Evolutionary conservation across 177 flowering plant species (phyloP).

Genomic region (Telopea speciosissima): DNA sequence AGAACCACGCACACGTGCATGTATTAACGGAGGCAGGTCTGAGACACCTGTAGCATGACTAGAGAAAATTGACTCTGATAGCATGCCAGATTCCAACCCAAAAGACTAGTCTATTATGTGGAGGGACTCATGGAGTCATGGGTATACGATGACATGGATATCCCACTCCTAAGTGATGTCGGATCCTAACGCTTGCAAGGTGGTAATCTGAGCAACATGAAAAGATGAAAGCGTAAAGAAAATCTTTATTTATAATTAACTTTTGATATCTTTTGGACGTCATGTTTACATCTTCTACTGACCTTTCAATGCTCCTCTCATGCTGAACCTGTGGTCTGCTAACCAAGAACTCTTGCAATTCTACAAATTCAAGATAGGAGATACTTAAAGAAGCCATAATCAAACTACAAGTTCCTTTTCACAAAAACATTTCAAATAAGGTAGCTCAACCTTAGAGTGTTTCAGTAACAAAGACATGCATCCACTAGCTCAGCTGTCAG

Average conservation of each 20-base stretch:
- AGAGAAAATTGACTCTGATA: too few relatives aligned
- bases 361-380: neutral
- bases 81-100: too few relatives aligned
- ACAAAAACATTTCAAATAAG: neutral
- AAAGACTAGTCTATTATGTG: too few relatives aligned
- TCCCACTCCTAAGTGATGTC: too few relatives aligned
- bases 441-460: neutral
- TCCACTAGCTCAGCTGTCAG: neutral
- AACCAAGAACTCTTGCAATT: neutral
- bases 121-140: too few relatives aligned
- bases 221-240: neutral
- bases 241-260: too few relatives aligned
- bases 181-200: neutral
- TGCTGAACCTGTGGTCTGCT: neutral
- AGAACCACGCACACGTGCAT: too few relatives aligned
- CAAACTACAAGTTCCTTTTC: neutral
- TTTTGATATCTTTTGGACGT: too few relatives aligned
- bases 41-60: too few relatives aligned
- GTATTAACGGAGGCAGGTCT: too few relatives aligned
- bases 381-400: neutral
- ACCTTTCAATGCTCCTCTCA: neutral
- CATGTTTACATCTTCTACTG: neutral
- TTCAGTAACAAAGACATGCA: too few relatives aligned
- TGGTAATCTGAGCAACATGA: neutral
- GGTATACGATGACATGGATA: too few relatives aligned